Evolutionary conservation across 768 basidiomycete genomes (phyloP), one percentile per base, ranked within the genome.

Genomic region (Xerocomellus amylosporus): DNA sequence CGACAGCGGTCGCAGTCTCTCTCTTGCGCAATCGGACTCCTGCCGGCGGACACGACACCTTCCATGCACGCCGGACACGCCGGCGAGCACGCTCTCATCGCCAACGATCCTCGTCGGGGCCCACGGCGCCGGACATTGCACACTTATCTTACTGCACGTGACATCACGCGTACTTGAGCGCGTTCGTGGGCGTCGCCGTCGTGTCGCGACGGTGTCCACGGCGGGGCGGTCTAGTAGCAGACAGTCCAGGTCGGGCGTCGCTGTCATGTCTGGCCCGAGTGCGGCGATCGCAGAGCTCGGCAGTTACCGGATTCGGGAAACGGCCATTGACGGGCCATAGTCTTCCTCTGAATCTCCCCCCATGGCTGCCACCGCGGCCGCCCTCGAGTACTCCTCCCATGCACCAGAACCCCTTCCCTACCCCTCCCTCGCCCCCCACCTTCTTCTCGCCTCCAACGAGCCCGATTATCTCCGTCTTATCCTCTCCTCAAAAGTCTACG

Each of bases 401-500:
- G 86, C 83, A n/a, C 86, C 87, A 41, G 78, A 81, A 44, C 85
- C 86, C 17, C 71, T 87, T 9, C 50, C 70, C 20, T 93, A 87
- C 64, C 84, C 88, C 15, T 81, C 88, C 30, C 80, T 93, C 10
- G 69, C 83, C 0, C 73, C 78, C 24, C 88, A 93, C 62, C 72
- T 80, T 61, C 73, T 91, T 12, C 78, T 90, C 5, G 72, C 85
- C 0, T 77, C 79, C 44, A 80, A 84, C 22, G 84, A 84, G 7
- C 92, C 93, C 3, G 93, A 96, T 69, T 96, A 96, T 70, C 83
- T 95, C 41, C 80, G 88, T 19, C 84, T 96, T 43, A 93, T 93
- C 62, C 78, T 95, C 48, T 90, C 84, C n/a, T 81, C 90, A 6
- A 92, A 90, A 70, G 92, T 95, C 52, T 96, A 96, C 70, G 90